phyloP scores from a whole-genome alignment of 1,139 yeast genomes.

The Debaryomycetaceae sp. region DNA sequence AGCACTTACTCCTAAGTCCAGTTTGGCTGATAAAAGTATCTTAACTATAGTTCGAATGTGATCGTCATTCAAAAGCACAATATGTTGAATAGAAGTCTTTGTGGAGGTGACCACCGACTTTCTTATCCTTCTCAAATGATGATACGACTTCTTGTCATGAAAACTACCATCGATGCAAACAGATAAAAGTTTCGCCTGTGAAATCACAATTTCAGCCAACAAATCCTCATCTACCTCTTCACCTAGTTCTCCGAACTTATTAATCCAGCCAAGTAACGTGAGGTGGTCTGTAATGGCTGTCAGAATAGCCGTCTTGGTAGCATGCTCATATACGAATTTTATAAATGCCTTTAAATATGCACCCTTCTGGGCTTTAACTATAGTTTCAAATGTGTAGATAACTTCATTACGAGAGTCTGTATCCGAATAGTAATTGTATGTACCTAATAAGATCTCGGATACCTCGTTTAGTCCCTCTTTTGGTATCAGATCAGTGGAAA shows the following conservation, averaged over 20 bases:
- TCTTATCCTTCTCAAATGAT: conserved; percentile 50
- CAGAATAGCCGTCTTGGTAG: conserved; percentile 24
- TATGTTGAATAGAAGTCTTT: conserved; percentile 21
- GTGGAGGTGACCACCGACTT: conserved; percentile 40
- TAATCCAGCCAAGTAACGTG: conserved; percentile 58
- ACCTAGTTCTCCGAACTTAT: conserved; percentile 24
- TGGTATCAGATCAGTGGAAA: conserved; percentile 13
- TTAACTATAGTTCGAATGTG: neutral
- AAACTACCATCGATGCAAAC: conserved; percentile 12
- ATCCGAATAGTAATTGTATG: conserved; percentile 53
- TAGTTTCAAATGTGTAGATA: conserved; percentile 28
- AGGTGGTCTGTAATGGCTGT: conserved; percentile 55
- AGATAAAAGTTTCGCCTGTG: conserved; percentile 23
- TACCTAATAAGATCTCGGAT: conserved; percentile 32
- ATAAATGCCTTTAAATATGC: conserved; percentile 31
- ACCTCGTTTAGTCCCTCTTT: conserved; percentile 19
- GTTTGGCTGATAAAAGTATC: conserved; percentile 1
- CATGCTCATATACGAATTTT: conserved; percentile 35
- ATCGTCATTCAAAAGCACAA: conserved; percentile 8
- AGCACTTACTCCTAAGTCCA: conserved; percentile 1
- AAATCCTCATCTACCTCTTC: conserved; percentile 11
- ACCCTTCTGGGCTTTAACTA: conserved; percentile 26
- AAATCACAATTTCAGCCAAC: conserved; percentile 12
- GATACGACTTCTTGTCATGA: neutral
- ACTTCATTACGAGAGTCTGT: conserved; percentile 43